phyloP scores from a whole-genome alignment of 1,284 basidiomycete species.

The Cutaneotrichosporon sp. region DNA sequence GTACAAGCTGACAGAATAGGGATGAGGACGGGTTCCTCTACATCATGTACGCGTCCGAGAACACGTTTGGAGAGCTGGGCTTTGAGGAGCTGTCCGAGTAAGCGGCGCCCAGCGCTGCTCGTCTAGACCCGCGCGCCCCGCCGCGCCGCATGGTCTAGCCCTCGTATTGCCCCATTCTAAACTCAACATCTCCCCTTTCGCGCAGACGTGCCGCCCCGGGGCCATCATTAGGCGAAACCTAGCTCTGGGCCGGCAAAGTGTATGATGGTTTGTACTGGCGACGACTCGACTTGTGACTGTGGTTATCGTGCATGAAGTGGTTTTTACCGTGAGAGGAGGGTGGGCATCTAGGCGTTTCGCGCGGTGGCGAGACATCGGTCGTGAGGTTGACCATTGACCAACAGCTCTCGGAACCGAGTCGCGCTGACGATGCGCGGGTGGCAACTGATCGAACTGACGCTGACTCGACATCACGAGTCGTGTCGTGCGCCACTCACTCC shows the following conservation, averaged over 20 bases:
- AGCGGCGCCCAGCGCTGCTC: neutral
- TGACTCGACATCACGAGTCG: too few relatives aligned
- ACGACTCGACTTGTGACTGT: neutral
- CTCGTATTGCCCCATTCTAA: neutral
- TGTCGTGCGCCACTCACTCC: too few relatives aligned
- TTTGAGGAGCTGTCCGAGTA: slow-evolving; percentile 10
- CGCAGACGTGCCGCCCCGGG: neutral
- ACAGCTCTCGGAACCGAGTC: too few relatives aligned
- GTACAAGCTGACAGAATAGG: slow-evolving; percentile 16
- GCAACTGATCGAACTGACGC: too few relatives aligned
- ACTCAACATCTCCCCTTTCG: neutral
- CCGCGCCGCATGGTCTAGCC: neutral
- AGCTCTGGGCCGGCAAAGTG: neutral
- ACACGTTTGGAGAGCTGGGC: slow-evolving; percentile 66
- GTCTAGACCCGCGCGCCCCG: neutral
- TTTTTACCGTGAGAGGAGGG: too few relatives aligned
- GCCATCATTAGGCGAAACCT: too few relatives aligned
- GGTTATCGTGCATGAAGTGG: slow-evolving; percentile 5
- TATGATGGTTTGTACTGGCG: slow-evolving; percentile 1
- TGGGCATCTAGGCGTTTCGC: too few relatives aligned
- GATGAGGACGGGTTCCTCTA: slow-evolving; percentile 66
- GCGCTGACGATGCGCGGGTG: too few relatives aligned
- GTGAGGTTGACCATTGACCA: too few relatives aligned
- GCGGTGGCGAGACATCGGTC: too few relatives aligned
- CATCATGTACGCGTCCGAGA: slow-evolving; percentile 94